A percentile compares a stretch with the other conserved stretches of the same genome.
These are phyloP conservation scores for Boechera retrofracta DNA, from an alignment of 345 rosid genomes.

Conservation along the genomic window DNA sequence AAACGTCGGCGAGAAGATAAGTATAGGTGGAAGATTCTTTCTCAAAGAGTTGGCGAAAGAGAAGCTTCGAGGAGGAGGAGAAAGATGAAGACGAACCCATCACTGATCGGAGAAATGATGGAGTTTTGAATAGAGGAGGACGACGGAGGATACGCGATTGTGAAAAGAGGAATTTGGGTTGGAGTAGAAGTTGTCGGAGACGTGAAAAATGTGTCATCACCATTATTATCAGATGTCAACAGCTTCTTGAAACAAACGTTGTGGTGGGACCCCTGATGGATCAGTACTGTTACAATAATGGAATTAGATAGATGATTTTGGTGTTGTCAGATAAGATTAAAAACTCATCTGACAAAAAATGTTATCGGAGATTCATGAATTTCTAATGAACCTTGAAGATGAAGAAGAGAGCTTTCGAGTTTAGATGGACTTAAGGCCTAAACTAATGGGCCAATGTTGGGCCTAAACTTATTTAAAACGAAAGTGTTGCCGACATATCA, in stretches of 20 bases:
- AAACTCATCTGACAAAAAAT: neutral
- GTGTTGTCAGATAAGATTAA: neutral
- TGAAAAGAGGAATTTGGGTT: conserved; percentile 18
- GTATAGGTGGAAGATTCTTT: conserved; percentile 88
- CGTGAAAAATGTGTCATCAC: conserved; percentile 17
- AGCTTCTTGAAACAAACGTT: neutral
- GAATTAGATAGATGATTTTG: neutral
- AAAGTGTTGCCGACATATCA: conserved; percentile 25
- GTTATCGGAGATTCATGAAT: neutral
- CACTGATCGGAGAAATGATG: conserved; percentile 21
- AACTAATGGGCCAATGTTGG: neutral
- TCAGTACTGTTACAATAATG: neutral
- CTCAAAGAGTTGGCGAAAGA: conserved; percentile 94
- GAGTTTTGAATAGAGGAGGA: conserved; percentile 10
- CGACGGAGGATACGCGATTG: neutral
- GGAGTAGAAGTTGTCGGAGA: conserved; percentile 10
- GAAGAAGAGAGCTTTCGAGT: neutral
- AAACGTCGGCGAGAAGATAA: conserved; percentile 84
- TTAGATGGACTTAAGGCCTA: neutral
- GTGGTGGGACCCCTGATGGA: conserved; percentile 15
- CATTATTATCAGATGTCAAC: conserved; percentile 19
- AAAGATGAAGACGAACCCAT: conserved; percentile 48
- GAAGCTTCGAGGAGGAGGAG: conserved; percentile 54
- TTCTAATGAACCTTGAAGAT: neutral
- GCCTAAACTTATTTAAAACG: neutral